Percentiles rank a stretch among this genome's conserved stretches.
Evolutionary conservation across 768 basidiomycete species (phyloP).

Genomic region (Leucocoprinus birnbaumii): DNA sequence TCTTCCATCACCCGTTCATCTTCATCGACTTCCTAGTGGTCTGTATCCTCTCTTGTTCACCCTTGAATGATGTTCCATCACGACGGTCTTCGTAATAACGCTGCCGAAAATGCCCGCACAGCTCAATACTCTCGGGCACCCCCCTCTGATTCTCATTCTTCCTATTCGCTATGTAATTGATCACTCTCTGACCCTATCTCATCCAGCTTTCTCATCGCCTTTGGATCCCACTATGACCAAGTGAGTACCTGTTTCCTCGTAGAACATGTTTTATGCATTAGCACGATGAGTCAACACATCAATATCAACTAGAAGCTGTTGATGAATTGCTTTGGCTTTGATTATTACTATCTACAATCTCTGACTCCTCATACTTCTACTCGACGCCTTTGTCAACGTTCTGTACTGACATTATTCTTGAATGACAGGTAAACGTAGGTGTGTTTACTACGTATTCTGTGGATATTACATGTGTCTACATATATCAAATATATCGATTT

Average conservation of each 20-base stretch:
- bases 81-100: slow-evolving; percentile 88
- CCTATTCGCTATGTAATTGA: slow-evolving; percentile 1
- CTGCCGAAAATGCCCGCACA: slow-evolving; percentile 94
- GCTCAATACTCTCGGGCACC: slow-evolving; percentile 82
- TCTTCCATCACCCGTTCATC: not conserved
- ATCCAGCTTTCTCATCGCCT: too few relatives aligned
- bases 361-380: slow-evolving; percentile 26
- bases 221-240: too few relatives aligned
- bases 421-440: not conserved
- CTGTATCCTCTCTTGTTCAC: slow-evolving; percentile 21
- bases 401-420: not conserved
- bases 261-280: too few relatives aligned
- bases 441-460: not conserved
- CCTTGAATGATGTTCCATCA: slow-evolving; percentile 70
- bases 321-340: slow-evolving; percentile 65
- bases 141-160: slow-evolving; percentile 56
- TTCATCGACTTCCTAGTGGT: slow-evolving; percentile 16
- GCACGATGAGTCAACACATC: slow-evolving; percentile 44
- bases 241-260: too few relatives aligned
- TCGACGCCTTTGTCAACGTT: too few relatives aligned
- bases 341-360: slow-evolving; percentile 36
- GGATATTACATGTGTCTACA: not conserved
- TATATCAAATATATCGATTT: not conserved
- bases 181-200: too few relatives aligned
- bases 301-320: slow-evolving; percentile 90